phyloP scores from a whole-genome alignment of 2,329 filamentous ascomycete species.

The Bipolaris sorokiniana region DNA sequence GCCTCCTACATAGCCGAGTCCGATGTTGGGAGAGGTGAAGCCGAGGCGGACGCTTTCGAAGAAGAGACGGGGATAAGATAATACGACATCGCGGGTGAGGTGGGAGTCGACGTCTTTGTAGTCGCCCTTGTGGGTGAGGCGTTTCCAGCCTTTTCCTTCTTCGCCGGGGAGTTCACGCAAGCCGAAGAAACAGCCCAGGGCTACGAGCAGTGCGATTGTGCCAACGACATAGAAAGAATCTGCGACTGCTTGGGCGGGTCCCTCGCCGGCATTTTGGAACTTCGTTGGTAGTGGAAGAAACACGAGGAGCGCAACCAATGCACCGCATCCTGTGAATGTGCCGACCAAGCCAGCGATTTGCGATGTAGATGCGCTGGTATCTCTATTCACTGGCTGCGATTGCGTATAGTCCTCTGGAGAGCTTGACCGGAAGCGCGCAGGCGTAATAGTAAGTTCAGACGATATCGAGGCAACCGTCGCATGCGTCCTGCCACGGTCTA shows the following conservation, averaged over 20 bases:
- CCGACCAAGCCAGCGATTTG: constrained; percentile 88
- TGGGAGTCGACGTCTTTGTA: constrained; percentile 27
- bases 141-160: constrained; percentile 73
- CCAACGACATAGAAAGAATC: constrained; percentile 90
- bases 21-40: constrained; percentile 77
- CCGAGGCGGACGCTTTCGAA: constrained; percentile 62
- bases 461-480: constrained; percentile 71
- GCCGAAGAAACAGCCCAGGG: constrained; percentile 78
- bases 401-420: constrained; percentile 24
- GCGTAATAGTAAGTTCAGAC: constrained; percentile 78
- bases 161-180: constrained; percentile 73
- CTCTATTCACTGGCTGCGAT: constrained; percentile 23
- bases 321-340: constrained; percentile 89
- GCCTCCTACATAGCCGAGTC: constrained; percentile 87
- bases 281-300: constrained; percentile 87
- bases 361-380: constrained; percentile 56
- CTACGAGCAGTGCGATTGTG: constrained; percentile 71
- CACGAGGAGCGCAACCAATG: constrained; percentile 77
- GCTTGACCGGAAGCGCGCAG: constrained; percentile 55
- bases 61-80: constrained; percentile 57
- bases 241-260: constrained; percentile 74
- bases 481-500: constrained; percentile 53
- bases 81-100: constrained; percentile 62
- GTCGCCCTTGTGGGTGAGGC: constrained; percentile 40
- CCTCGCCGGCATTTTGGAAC: constrained; percentile 76